These are phyloP conservation scores for Kluyveromyces sp. DNA, from an alignment of 1,139 yeast genomes.

Conservation along the genomic window DNA sequence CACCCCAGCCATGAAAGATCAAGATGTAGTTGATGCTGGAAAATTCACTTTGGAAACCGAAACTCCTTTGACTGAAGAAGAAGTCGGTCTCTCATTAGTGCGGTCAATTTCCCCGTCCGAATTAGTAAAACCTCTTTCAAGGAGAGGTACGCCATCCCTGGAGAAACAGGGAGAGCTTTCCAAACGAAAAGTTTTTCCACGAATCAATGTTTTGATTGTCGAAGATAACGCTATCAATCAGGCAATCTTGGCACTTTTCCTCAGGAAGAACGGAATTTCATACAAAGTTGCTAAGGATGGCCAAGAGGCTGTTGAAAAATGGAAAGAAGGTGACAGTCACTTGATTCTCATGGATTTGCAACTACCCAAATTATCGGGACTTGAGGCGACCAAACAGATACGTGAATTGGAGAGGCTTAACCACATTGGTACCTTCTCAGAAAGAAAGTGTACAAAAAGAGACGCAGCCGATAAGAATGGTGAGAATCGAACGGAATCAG, in stretches of 20 bases:
- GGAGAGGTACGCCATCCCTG: slow-evolving; percentile 2
- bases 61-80: slow-evolving; percentile 9
- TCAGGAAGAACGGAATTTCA: slow-evolving; percentile 77
- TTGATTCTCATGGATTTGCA: slow-evolving; percentile 92
- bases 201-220: slow-evolving; percentile 83
- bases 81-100: slow-evolving; percentile 10
- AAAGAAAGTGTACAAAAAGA: slow-evolving; percentile 8
- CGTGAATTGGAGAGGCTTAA: slow-evolving; percentile 75
- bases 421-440: slow-evolving; percentile 53
- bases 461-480: background rate
- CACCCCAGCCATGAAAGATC: background rate
- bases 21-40: background rate
- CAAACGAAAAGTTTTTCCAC: slow-evolving; percentile 44
- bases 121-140: slow-evolving; percentile 1
- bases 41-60: background rate
- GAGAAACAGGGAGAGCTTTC: slow-evolving; percentile 3
- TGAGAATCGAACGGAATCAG: background rate
- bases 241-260: slow-evolving; percentile 85
- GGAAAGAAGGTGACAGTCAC: slow-evolving; percentile 91
- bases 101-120: slow-evolving; percentile 7
- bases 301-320: slow-evolving; percentile 82
- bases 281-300: slow-evolving; percentile 88
- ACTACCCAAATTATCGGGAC: slow-evolving; percentile 86
- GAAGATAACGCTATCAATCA: slow-evolving; percentile 95
- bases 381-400: slow-evolving; percentile 87